Conservation (phyloP, 345 rosid genomes). For the Pseudoturritis turrita region DNA sequence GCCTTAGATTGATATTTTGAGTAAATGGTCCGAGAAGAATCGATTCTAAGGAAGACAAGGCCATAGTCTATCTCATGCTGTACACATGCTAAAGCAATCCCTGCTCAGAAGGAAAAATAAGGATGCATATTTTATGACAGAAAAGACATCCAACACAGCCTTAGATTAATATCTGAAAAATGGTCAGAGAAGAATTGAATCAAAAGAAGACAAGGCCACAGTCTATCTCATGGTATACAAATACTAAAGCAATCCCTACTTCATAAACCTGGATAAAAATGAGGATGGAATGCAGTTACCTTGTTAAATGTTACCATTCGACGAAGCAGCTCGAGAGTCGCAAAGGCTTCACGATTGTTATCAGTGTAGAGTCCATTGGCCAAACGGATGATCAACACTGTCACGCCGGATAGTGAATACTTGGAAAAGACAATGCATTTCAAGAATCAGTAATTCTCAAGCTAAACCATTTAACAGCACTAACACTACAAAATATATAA, state of each 20-base stretch:
- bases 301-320: slow-evolving; percentile 72
- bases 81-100: neutral
- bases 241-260: neutral
- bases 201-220: neutral
- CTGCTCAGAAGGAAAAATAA: neutral
- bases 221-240: neutral
- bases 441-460: slow-evolving; percentile 21
- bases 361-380: slow-evolving; percentile 58
- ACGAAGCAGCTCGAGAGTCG: slow-evolving; percentile 64
- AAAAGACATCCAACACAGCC: slow-evolving; percentile 16
- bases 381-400: slow-evolving; percentile 71
- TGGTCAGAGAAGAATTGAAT: neutral
- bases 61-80: neutral
- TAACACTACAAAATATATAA: neutral
- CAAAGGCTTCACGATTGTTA: slow-evolving; percentile 51
- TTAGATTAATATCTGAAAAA: neutral
- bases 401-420: slow-evolving; percentile 68
- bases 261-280: neutral
- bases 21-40: neutral
- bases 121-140: neutral
- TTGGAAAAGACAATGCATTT: slow-evolving; percentile 27
- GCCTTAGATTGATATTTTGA: slow-evolving; percentile 7
- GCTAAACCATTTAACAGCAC: neutral
- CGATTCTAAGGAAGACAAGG: neutral
- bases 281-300: slow-evolving; percentile 44